These are phyloP conservation scores for Amanita thiersii DNA, from an alignment of 768 basidiomycete genomes.

Conservation along the genomic window DNA sequence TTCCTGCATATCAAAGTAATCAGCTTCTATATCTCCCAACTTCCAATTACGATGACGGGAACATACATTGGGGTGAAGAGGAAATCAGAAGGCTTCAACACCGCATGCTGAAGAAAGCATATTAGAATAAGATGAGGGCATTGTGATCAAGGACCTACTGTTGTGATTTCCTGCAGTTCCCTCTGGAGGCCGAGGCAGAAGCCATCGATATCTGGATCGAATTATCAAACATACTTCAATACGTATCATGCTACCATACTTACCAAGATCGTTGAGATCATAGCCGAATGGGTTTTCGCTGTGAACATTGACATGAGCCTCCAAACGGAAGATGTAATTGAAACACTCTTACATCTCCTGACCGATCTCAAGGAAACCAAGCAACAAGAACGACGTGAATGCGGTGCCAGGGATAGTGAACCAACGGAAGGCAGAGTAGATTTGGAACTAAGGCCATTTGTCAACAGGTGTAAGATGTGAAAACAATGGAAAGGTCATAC, in stretches of 20 bases:
- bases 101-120: constrained; percentile 37
- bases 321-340: background rate
- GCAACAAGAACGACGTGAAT: constrained; percentile 53
- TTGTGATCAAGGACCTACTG: constrained; percentile 31
- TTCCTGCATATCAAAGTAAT: constrained; percentile 28
- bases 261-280: constrained; percentile 58
- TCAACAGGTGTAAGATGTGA: constrained; percentile 12
- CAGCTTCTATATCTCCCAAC: background rate
- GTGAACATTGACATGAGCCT: background rate
- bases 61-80: constrained; percentile 39
- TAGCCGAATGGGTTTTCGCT: constrained; percentile 67
- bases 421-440: constrained; percentile 29
- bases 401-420: constrained; percentile 52
- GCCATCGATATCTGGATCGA: constrained; percentile 43
- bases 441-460: constrained; percentile 37
- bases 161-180: constrained; percentile 67
- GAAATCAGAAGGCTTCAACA: constrained; percentile 41
- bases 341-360: constrained; percentile 44
- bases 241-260: constrained; percentile 11
- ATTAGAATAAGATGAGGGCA: background rate
- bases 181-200: constrained; percentile 62
- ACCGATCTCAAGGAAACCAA: constrained; percentile 63
- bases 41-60: background rate
- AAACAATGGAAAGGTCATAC: constrained; percentile 24
- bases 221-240: background rate